A percentile compares a stretch with the other conserved stretches of the same genome.
Evolutionary conservation across 2,329 filamentous ascomycete genomes (phyloP).

Genomic region (Teratosphaeria viscida): DNA sequence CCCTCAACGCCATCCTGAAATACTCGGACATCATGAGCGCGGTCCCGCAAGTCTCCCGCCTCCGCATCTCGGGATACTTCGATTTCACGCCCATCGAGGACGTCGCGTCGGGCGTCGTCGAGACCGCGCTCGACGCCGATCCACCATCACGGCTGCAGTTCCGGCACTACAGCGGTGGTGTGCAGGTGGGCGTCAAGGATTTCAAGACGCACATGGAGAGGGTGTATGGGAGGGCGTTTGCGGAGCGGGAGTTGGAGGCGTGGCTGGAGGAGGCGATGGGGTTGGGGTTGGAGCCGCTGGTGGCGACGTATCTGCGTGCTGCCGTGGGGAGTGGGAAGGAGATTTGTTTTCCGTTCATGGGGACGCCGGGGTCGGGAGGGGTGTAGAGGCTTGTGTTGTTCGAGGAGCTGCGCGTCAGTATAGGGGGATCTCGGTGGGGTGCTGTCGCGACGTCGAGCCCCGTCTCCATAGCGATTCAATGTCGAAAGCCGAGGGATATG

Average conservation of each 20-base stretch:
- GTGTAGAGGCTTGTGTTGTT: no score
- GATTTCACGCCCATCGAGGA: not conserved
- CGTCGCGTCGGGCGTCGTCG: not conserved
- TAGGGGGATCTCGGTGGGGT: no score
- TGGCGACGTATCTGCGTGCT: not conserved
- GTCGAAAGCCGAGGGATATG: no score
- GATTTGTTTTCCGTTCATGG: not conserved
- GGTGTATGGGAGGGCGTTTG: not conserved
- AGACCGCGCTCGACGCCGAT: not conserved
- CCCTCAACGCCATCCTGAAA: not conserved
- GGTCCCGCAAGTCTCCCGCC: not conserved
- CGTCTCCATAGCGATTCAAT: no score
- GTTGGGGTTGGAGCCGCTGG: not conserved
- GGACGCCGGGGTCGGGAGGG: not conserved
- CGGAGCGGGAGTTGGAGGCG: not conserved
- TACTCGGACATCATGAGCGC: not conserved
- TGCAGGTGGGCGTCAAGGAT: not conserved
- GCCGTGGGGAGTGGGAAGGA: not conserved
- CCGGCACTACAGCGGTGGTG: not conserved
- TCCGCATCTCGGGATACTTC: not conserved
- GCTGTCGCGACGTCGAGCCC: no score
- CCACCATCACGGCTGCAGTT: not conserved
- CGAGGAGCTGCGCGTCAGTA: no score
- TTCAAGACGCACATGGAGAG: not conserved
- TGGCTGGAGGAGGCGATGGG: not conserved